phyloP scores from a whole-genome alignment of 345 rosid species.

The Pugionium cornutum region DNA sequence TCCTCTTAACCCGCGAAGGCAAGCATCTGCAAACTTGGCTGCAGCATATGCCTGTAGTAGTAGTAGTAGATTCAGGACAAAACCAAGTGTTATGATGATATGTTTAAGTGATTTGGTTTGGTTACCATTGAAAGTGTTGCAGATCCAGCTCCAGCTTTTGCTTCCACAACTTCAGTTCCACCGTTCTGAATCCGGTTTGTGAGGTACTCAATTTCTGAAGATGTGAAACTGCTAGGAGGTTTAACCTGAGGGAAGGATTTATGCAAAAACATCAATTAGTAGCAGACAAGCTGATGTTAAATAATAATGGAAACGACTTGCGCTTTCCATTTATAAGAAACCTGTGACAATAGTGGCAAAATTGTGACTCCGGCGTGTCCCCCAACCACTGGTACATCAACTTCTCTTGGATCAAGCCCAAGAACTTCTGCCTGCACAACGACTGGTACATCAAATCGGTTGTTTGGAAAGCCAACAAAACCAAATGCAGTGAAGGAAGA shows the following conservation, averaged over 20 bases:
- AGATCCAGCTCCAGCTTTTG: constrained; percentile 83
- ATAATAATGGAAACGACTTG: not conserved
- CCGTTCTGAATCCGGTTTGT: constrained; percentile 61
- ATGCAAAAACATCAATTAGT: not conserved
- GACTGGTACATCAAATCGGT: not conserved
- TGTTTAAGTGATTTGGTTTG: constrained; percentile 10
- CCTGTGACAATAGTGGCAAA: constrained; percentile 95
- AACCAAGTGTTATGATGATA: constrained; percentile 1
- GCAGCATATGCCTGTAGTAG: constrained; percentile 70
- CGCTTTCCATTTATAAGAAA: not conserved
- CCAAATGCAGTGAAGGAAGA: constrained; percentile 1
- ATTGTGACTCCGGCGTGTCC: constrained; percentile 98
- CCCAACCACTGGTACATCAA: constrained; percentile 92
- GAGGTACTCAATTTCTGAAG: constrained; percentile 61
- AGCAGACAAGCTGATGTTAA: not conserved
- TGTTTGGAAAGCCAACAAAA: not conserved
- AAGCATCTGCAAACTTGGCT: constrained; percentile 79
- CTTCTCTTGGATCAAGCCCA: constrained; percentile 93
- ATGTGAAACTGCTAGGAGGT: constrained; percentile 69
- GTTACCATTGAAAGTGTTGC: constrained; percentile 80
- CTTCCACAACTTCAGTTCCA: constrained; percentile 58
- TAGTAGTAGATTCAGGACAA: constrained; percentile 1
- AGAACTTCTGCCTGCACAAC: constrained; percentile 81
- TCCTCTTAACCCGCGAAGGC: constrained; percentile 73
- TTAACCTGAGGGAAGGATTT: constrained; percentile 49